phyloP scores from a whole-genome alignment of 2,329 filamentous ascomycete genomes.

The Onygenales sp. region DNA sequence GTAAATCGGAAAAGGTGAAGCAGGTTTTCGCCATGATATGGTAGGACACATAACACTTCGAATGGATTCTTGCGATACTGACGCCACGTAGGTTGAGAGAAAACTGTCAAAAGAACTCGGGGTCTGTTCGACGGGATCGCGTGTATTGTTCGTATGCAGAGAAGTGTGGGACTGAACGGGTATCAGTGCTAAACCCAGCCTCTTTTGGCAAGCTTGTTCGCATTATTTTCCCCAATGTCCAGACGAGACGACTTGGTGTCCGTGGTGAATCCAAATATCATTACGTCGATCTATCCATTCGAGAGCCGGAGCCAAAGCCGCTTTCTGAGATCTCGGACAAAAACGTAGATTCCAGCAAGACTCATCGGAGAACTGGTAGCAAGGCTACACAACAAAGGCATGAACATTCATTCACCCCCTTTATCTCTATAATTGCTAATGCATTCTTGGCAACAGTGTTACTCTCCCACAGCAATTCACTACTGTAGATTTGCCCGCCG shows the following conservation, averaged over 20 bases:
- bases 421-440: background rate
- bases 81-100: constrained; percentile 33
- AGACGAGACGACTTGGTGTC: constrained; percentile 83
- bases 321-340: constrained; percentile 10
- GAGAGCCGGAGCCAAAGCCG: constrained; percentile 34
- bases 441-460: background rate
- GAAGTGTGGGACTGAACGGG: constrained; percentile 82
- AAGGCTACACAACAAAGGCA: constrained; percentile 14
- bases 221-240: constrained; percentile 89
- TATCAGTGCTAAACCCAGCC: constrained; percentile 90
- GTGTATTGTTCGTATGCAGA: constrained; percentile 95
- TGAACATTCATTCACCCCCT: background rate
- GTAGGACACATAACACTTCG: constrained; percentile 20
- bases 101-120: constrained; percentile 37
- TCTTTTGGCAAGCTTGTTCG: constrained; percentile 96
- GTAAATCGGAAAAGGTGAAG: constrained; percentile 43
- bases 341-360: background rate
- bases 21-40: constrained; percentile 45
- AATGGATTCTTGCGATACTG: constrained; percentile 1
- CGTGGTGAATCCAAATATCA: constrained; percentile 98
- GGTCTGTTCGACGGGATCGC: constrained; percentile 78
- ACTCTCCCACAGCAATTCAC: background rate
- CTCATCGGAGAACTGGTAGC: constrained; percentile 10
- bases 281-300: constrained; percentile 51
- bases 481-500: background rate